These are phyloP conservation scores for Ophiocordyceps unilateralis DNA, from an alignment of 2,329 filamentous ascomycete genomes.

Conservation along the genomic window DNA sequence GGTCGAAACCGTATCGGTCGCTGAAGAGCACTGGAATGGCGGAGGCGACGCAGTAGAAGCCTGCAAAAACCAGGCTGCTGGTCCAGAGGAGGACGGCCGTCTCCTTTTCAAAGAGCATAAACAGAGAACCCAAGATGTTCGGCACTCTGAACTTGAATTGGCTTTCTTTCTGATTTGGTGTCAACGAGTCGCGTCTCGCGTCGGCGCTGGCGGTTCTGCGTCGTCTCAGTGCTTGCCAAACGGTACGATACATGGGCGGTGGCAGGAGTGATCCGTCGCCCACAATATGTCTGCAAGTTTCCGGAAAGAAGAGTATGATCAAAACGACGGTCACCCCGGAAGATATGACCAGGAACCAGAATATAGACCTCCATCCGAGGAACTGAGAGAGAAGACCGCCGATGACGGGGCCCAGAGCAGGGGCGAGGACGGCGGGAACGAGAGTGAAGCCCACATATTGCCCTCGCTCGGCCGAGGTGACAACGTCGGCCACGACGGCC, in stretches of 20 bases:
- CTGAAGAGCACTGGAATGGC: conserved; percentile 25
- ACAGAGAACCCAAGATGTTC: conserved; percentile 20
- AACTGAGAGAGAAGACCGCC: conserved; percentile 39
- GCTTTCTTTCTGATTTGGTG: conserved; percentile 1
- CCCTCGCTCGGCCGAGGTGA: conserved; percentile 44
- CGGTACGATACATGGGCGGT: conserved; percentile 17
- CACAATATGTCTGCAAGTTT: conserved; percentile 30
- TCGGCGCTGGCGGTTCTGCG: background rate
- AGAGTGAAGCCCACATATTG: conserved; percentile 37
- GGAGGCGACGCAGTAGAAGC: conserved; percentile 29
- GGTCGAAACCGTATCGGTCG: conserved; percentile 40
- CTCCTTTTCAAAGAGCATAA: conserved; percentile 23
- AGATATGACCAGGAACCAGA: conserved; percentile 42
- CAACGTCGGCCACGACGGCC: conserved; percentile 46
- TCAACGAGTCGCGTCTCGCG: conserved; percentile 2
- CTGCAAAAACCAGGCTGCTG: conserved; percentile 27
- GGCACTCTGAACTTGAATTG: conserved; percentile 19
- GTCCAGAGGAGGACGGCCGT: conserved; percentile 26
- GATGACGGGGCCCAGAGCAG: conserved; percentile 35
- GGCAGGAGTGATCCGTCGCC: conserved; percentile 32
- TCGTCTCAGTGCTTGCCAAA: conserved; percentile 12
- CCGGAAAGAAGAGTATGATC: conserved; percentile 32
- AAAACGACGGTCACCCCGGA: conserved; percentile 21
- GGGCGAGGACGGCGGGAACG: conserved; percentile 28
- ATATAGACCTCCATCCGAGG: conserved; percentile 41